phyloP scores from a whole-genome alignment of 2,329 filamentous ascomycete species.

The Exophiala sideris region DNA sequence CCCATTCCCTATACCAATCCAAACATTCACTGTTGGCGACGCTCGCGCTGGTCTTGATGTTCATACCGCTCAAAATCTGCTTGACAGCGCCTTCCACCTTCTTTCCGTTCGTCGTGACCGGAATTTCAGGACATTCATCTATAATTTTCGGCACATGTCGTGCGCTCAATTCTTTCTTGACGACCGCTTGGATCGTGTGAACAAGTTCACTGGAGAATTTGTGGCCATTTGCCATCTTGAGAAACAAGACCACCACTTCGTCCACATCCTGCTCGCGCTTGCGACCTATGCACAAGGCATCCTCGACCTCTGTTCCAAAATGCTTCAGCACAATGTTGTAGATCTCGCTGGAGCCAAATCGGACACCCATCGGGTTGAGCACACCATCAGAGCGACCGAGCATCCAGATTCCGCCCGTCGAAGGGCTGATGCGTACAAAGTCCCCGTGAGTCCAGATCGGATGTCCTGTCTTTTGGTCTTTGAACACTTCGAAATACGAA shows the following conservation, averaged over 20 bases:
- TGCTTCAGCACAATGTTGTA: slow-evolving; percentile 89
- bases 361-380: slow-evolving; percentile 83
- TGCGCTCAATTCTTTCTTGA: slow-evolving; percentile 77
- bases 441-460: slow-evolving; percentile 88
- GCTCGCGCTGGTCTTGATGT: slow-evolving; percentile 84
- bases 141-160: slow-evolving; percentile 84
- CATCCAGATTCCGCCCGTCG: slow-evolving; percentile 80
- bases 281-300: slow-evolving; percentile 83
- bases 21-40: slow-evolving; percentile 89
- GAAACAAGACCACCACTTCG: slow-evolving; percentile 83
- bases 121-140: slow-evolving; percentile 80
- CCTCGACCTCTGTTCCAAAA: slow-evolving; percentile 73
- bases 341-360: slow-evolving; percentile 92
- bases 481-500: slow-evolving; percentile 85
- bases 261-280: slow-evolving; percentile 69
- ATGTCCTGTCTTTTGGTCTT: slow-evolving; percentile 34
- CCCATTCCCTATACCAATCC: slow-evolving; percentile 84
- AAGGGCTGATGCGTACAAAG: slow-evolving; percentile 70
- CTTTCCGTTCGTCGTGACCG: slow-evolving; percentile 90
- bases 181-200: slow-evolving; percentile 60
- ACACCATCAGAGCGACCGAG: slow-evolving; percentile 89
- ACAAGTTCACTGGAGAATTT: slow-evolving; percentile 60
- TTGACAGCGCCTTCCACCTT: slow-evolving; percentile 98
- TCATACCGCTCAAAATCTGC: slow-evolving; percentile 84
- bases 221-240: slow-evolving; percentile 66